Conservation (phyloP, 768 basidiomycete species). For the Mrakia gelida region DNA sequence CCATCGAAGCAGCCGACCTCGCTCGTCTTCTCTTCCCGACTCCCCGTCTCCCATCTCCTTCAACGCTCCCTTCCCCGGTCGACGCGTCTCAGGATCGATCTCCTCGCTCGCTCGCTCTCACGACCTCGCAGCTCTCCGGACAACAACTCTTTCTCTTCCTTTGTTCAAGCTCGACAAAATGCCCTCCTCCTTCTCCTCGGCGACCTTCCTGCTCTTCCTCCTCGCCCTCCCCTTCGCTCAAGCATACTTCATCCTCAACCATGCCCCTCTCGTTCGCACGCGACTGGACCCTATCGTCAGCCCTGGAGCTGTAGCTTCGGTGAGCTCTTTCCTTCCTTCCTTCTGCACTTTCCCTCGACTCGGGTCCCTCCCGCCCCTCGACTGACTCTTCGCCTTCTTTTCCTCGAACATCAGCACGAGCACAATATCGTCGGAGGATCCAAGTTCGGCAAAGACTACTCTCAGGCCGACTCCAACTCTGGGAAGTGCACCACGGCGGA, state of each 20-base stretch:
- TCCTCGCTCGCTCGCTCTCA: too few species aligned
- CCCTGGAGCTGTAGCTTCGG: slow-evolving; percentile 33
- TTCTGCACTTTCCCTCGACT: too few species aligned
- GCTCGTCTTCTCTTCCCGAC: too few species aligned
- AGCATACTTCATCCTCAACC: slow-evolving; percentile 22
- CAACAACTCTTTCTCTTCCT: not conserved
- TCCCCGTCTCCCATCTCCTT: too few species aligned
- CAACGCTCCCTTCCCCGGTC: too few species aligned
- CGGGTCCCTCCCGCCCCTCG: not conserved
- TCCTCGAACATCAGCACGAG: slow-evolving; percentile 26
- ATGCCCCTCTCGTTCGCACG: slow-evolving; percentile 9
- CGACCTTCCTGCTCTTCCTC: not conserved
- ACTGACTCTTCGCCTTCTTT: not conserved
- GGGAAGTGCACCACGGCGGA: slow-evolving; percentile 44
- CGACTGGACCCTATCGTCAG: slow-evolving; percentile 37
- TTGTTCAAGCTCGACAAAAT: not conserved
- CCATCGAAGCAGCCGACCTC: too few species aligned
- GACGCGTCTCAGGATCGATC: too few species aligned
- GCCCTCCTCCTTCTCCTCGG: not conserved
- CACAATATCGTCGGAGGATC: slow-evolving; percentile 47
- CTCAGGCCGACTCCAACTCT: slow-evolving; percentile 39
- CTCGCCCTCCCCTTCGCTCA: not conserved
- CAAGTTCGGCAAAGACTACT: slow-evolving; percentile 42
- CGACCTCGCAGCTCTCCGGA: not conserved
- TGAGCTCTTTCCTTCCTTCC: not conserved